Conservation (phyloP, 163 green algal genomes). For the Picocystis sp. region DNA sequence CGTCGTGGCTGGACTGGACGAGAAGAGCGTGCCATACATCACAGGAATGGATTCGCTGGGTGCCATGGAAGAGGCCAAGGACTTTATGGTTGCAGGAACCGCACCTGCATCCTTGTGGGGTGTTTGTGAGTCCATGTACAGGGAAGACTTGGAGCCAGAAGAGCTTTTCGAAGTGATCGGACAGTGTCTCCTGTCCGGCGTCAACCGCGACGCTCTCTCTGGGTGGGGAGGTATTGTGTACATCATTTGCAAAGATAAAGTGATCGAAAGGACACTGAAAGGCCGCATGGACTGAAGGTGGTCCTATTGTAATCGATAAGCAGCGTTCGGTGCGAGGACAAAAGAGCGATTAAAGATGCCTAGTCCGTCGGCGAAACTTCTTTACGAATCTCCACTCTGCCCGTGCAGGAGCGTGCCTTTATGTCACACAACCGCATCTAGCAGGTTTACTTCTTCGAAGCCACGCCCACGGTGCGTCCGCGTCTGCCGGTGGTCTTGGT, state of each 20-base stretch:
- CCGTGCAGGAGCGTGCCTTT: no score
- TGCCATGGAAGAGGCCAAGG: slow-evolving; percentile 63
- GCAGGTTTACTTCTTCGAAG: slow-evolving; percentile 28
- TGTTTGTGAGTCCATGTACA: slow-evolving; percentile 91
- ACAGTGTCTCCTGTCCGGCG: slow-evolving; percentile 76
- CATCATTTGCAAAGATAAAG: slow-evolving; percentile 73
- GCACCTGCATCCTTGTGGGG: slow-evolving; percentile 79
- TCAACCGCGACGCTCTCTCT: slow-evolving; percentile 81
- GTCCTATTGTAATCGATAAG: no score
- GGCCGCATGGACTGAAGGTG: slow-evolving; percentile 72
- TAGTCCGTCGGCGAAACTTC: no score
- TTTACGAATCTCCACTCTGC: no score
- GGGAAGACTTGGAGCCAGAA: slow-evolving; percentile 73
- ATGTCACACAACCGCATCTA: neutral
- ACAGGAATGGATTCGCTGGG: slow-evolving; percentile 84
- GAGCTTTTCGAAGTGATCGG: slow-evolving; percentile 93
- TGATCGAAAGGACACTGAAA: slow-evolving; percentile 67
- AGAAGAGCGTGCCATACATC: slow-evolving; percentile 76
- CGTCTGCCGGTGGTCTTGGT: slow-evolving; percentile 96
- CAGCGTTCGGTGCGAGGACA: no score
- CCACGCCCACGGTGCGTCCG: slow-evolving; percentile 68
- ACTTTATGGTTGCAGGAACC: slow-evolving; percentile 57
- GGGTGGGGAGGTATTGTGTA: slow-evolving; percentile 90
- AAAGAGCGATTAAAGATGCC: no score
- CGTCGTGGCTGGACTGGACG: slow-evolving; percentile 79